Percentiles rank a stretch among this genome's conserved stretches.
phyloP scores from a whole-genome alignment of 345 rosid species.

The Corymbia maculata region DNA sequence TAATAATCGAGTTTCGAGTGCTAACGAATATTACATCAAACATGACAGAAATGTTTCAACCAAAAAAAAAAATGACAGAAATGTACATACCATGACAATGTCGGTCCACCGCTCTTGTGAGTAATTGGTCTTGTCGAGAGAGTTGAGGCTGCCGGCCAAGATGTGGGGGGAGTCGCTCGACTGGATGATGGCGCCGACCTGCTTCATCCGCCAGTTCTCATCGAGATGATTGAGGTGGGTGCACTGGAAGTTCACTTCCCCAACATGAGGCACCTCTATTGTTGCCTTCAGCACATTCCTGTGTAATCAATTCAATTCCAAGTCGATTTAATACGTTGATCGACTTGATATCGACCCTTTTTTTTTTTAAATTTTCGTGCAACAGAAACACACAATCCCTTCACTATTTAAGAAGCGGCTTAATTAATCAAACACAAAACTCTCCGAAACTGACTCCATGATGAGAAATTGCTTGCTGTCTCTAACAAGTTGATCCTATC shows the following conservation, averaged over 20 bases:
- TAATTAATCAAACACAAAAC: background rate
- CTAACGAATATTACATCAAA: too few relatives aligned
- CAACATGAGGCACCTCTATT: conserved; percentile 59
- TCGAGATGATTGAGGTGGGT: conserved; percentile 91
- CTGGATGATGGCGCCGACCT: conserved; percentile 61
- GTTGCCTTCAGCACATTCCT: conserved; percentile 89
- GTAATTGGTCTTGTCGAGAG: conserved; percentile 79
- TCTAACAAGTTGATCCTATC: background rate
- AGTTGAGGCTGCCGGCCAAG: conserved; percentile 81
- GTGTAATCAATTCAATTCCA: background rate
- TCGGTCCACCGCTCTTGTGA: conserved; percentile 81
- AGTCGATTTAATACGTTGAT: background rate
- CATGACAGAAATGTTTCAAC: background rate
- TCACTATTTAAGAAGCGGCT: background rate
- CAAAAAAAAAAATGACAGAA: background rate
- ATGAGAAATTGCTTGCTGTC: background rate
- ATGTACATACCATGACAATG: conserved; percentile 53
- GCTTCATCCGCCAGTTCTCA: conserved; percentile 94
- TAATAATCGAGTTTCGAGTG: rapidly evolving
- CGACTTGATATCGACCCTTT: background rate
- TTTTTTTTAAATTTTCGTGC: background rate
- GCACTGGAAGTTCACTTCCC: conserved; percentile 83
- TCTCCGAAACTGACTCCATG: background rate
- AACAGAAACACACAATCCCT: background rate
- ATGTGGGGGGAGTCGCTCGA: conserved; percentile 59